phyloP scores from a whole-genome alignment of 495 filamentous ascomycete genomes.

The Podospora australis region DNA sequence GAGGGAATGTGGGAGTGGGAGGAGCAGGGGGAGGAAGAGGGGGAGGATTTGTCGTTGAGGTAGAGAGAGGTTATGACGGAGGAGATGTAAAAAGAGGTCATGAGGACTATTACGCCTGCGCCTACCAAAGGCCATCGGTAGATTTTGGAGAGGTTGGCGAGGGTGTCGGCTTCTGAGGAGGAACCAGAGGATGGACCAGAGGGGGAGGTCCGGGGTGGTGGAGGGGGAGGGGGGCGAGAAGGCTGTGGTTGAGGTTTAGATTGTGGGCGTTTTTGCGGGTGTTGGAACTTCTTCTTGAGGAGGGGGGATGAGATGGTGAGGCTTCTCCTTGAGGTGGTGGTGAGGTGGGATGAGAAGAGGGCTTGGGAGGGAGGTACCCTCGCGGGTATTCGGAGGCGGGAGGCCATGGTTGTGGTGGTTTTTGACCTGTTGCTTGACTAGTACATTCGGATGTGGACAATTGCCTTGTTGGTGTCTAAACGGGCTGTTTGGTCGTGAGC shows the following conservation, averaged over 20 bases:
- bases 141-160: conserved; percentile 12
- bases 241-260: background rate
- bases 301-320: background rate
- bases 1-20: conserved; percentile 5
- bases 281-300: background rate
- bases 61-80: conserved; percentile 24
- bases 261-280: background rate
- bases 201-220: conserved; percentile 1
- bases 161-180: background rate
- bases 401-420: conserved; percentile 10
- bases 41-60: conserved; percentile 6
- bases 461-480: too few relatives aligned
- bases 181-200: background rate
- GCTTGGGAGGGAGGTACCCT: conserved; percentile 1
- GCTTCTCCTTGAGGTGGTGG: background rate
- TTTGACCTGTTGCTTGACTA: too few relatives aligned
- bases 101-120: conserved; percentile 18
- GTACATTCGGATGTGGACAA: too few relatives aligned
- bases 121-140: conserved; percentile 24
- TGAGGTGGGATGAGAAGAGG: background rate
- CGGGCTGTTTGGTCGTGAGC: too few relatives aligned
- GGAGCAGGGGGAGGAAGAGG: background rate
- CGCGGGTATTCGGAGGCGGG: conserved; percentile 1
- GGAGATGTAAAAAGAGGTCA: conserved; percentile 26
- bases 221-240: background rate